Conservation (phyloP, 441 rosid genomes). For the Corymbia citriodora region DNA sequence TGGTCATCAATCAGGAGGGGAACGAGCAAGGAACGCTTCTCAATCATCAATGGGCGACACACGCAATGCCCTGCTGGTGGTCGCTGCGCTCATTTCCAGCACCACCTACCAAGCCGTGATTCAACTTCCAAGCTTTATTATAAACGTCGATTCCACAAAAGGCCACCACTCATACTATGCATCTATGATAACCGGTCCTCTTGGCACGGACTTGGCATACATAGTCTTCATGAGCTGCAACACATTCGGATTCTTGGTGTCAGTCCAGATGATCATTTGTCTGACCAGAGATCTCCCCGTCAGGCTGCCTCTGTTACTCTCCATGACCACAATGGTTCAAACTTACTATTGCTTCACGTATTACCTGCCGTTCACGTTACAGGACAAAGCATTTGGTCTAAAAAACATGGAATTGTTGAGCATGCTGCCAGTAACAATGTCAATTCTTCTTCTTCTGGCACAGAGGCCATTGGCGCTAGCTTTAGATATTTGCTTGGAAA, state of each 20-base stretch:
- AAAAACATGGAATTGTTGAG: background rate
- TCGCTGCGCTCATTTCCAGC: background rate
- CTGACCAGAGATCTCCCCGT: background rate
- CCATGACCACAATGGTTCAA: background rate
- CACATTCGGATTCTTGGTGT: background rate
- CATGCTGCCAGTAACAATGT: background rate
- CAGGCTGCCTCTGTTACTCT: background rate
- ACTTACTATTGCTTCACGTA: background rate
- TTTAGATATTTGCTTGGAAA: background rate
- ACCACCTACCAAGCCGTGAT: background rate
- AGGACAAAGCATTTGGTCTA: background rate
- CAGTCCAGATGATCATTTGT: background rate
- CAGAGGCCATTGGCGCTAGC: background rate
- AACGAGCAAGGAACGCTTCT: background rate
- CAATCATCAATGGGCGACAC: background rate
- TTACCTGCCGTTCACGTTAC: background rate
- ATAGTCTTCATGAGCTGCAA: background rate
- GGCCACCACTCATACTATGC: background rate
- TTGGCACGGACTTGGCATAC: background rate
- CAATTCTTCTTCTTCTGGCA: background rate
- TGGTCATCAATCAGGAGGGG: background rate
- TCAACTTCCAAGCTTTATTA: background rate
- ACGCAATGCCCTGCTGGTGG: background rate
- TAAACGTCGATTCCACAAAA: background rate
- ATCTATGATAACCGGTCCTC: background rate